Percentiles rank a stretch among this genome's conserved stretches.
phyloP scores from a whole-genome alignment of 306 rosid species.

The Casuarina cunninghamiana region DNA sequence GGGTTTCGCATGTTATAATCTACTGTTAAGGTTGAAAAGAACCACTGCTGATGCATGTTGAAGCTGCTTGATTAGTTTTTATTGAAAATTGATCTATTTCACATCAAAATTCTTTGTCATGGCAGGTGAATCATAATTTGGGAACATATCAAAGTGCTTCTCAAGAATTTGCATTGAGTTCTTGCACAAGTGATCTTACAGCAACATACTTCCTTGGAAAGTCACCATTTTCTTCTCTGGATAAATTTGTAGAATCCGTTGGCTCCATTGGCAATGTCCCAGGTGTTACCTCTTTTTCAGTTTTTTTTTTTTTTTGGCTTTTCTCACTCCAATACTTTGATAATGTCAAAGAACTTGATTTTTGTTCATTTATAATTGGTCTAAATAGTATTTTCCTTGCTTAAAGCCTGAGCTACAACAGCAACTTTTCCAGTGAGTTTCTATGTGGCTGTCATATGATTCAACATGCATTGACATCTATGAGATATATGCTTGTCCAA shows the following conservation, averaged over 20 bases:
- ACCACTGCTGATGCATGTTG: background rate
- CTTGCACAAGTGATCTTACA: slow-evolving; percentile 50
- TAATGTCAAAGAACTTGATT: slow-evolving; percentile 4
- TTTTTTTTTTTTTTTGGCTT: no score
- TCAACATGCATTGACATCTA: background rate
- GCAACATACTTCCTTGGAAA: slow-evolving; percentile 65
- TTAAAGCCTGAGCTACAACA: slow-evolving; percentile 9
- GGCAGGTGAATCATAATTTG: slow-evolving; percentile 56
- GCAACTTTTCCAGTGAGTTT: background rate
- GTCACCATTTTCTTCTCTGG: slow-evolving; percentile 83
- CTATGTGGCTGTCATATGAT: slow-evolving; percentile 13
- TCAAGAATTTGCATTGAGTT: slow-evolving; percentile 37
- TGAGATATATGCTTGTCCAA: slow-evolving; percentile 5
- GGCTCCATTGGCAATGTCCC: slow-evolving; percentile 65
- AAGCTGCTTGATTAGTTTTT: background rate
- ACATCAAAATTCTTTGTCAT: slow-evolving; percentile 14
- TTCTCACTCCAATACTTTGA: background rate
- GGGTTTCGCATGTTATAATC: slow-evolving; percentile 16
- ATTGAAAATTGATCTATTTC: background rate
- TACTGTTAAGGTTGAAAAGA: background rate
- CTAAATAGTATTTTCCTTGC: slow-evolving; percentile 9
- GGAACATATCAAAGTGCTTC: slow-evolving; percentile 33
- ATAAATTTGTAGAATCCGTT: slow-evolving; percentile 63
- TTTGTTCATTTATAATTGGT: slow-evolving; percentile 1
- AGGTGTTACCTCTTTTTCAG: slow-evolving; percentile 45